Evolutionary conservation across 169 alveolate genomes (phyloP).

Genomic region (Theileria equi): DNA sequence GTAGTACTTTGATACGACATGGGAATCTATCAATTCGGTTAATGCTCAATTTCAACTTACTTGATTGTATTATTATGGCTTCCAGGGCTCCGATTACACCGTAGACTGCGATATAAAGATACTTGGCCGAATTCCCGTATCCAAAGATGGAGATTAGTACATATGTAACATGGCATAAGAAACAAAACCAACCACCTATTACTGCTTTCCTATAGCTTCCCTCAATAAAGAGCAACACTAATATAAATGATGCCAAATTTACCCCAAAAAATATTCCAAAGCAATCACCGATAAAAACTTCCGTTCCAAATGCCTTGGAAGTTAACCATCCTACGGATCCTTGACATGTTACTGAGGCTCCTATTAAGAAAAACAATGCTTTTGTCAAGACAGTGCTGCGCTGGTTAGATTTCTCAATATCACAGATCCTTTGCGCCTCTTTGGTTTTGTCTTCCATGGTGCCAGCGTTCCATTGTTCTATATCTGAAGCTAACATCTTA

Average conservation of each 20-base stretch:
- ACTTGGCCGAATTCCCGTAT: neutral
- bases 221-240: constrained; percentile 19
- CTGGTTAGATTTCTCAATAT: neutral
- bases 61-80: constrained; percentile 18
- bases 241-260: neutral
- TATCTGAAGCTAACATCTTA: too few species aligned
- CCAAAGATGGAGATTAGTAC: neutral
- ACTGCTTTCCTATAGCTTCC: constrained; percentile 6
- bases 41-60: constrained; percentile 1
- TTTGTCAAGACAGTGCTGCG: neutral
- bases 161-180: neutral
- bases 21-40: constrained; percentile 5
- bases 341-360: constrained; percentile 12
- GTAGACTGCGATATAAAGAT: constrained; percentile 4
- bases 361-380: constrained; percentile 6
- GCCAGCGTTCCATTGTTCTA: too few species aligned
- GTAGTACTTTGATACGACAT: constrained; percentile 10
- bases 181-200: constrained; percentile 14
- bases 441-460: neutral
- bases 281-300: constrained; percentile 2
- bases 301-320: constrained; percentile 21
- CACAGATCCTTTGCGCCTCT: neutral
- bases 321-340: constrained; percentile 20
- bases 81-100: constrained; percentile 17
- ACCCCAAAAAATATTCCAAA: neutral